Conservation (phyloP, 1,284 basidiomycete genomes). For the Hemileccinum hortonii region DNA sequence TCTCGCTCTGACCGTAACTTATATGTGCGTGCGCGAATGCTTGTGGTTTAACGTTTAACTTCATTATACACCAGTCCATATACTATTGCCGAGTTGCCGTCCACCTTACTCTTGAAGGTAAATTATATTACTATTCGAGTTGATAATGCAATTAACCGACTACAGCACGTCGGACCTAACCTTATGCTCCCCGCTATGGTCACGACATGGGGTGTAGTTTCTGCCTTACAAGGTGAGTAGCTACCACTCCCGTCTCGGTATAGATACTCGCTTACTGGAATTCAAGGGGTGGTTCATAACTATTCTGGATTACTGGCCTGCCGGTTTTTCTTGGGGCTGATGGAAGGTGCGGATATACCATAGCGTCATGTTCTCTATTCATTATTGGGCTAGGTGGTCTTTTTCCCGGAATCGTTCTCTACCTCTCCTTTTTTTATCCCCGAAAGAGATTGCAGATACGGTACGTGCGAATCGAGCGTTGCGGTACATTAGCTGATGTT, state of each 20-base stretch:
- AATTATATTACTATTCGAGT: not conserved
- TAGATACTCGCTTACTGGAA: conserved; percentile 6
- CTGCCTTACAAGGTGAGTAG: conserved; percentile 50
- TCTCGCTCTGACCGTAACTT: conserved; percentile 52
- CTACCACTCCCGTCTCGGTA: not conserved
- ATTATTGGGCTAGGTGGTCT: conserved; percentile 45
- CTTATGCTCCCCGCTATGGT: conserved; percentile 55
- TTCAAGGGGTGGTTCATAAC: conserved; percentile 49
- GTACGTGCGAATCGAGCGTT: conserved; percentile 28
- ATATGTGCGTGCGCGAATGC: conserved; percentile 37
- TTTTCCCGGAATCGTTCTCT: conserved; percentile 57
- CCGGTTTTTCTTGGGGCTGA: conserved; percentile 64
- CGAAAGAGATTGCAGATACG: conserved; percentile 55
- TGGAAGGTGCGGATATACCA: conserved; percentile 47
- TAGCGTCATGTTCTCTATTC: conserved; percentile 40
- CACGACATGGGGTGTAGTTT: conserved; percentile 58
- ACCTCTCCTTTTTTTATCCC: conserved; percentile 59
- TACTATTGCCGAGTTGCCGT: conserved; percentile 56
- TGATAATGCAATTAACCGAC: not conserved
- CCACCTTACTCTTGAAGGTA: conserved; percentile 56
- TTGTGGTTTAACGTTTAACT: not conserved
- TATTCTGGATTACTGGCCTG: conserved; percentile 56
- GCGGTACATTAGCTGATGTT: not conserved
- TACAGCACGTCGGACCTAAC: conserved; percentile 56
- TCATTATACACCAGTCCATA: conserved; percentile 45